These are phyloP conservation scores for Gentiana macrophylla DNA, from an alignment of 257 asterid genomes.

Conservation along the genomic window DNA sequence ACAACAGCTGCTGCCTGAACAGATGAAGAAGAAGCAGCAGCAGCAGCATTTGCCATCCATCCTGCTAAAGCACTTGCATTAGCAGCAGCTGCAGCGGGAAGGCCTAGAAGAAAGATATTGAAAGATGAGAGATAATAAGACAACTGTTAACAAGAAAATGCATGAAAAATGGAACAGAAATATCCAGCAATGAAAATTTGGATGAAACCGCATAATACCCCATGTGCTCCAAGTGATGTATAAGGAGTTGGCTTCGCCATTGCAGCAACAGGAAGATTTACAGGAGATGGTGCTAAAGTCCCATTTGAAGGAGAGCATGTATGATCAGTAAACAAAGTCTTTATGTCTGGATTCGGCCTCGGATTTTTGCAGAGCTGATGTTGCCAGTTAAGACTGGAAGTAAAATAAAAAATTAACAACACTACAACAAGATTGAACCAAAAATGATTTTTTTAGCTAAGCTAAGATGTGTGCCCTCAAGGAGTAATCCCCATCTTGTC, in stretches of 20 bases:
- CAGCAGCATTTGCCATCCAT: slow-evolving; percentile 98
- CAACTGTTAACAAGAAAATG: slow-evolving; percentile 2
- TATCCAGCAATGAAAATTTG: neutral
- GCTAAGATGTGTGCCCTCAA: too few relatives aligned
- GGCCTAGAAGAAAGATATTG: slow-evolving; percentile 42
- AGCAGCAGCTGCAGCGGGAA: slow-evolving; percentile 80
- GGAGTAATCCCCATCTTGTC: too few relatives aligned
- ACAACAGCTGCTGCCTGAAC: slow-evolving; percentile 83
- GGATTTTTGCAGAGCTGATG: slow-evolving; percentile 97
- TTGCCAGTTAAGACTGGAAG: slow-evolving; percentile 92
- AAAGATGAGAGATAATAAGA: neutral
- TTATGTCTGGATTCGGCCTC: slow-evolving; percentile 91
- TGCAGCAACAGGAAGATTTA: slow-evolving; percentile 64
- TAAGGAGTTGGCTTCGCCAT: slow-evolving; percentile 69
- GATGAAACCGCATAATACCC: slow-evolving; percentile 31
- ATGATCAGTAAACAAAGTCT: slow-evolving; percentile 84
- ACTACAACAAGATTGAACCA: too few relatives aligned
- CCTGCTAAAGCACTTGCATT: slow-evolving; percentile 93
- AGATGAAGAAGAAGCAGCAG: slow-evolving; percentile 57
- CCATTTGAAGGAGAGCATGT: slow-evolving; percentile 83
- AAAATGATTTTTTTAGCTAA: too few relatives aligned
- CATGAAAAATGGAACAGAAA: neutral
- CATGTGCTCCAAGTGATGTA: slow-evolving; percentile 83
- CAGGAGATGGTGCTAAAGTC: slow-evolving; percentile 68
- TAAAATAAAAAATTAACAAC: slow-evolving; percentile 7